Evolutionary conservation across 306 rosid genomes (phyloP).

Genomic region (Aeschynomene evenia): DNA sequence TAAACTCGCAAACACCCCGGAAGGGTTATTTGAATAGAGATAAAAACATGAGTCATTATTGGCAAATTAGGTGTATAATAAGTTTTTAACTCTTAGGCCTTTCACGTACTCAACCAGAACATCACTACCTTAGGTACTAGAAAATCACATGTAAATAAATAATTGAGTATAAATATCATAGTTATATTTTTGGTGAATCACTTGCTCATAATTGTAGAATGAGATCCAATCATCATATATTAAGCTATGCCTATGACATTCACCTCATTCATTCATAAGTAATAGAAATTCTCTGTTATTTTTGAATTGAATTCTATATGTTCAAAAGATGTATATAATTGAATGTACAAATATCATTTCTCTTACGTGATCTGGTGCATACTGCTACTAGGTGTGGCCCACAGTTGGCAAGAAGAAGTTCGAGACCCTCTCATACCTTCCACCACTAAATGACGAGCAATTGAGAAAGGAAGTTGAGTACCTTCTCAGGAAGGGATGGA

Average conservation of each 20-base stretch:
- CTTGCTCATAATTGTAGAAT: too few relatives aligned
- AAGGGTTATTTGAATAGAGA: too few relatives aligned
- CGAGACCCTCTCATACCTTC: slow-evolving; percentile 90
- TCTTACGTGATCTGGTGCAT: neutral
- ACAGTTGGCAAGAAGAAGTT: slow-evolving; percentile 60
- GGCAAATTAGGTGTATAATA: neutral
- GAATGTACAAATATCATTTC: too few relatives aligned
- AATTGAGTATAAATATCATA: too few relatives aligned
- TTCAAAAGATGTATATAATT: too few relatives aligned
- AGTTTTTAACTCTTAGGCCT: neutral
- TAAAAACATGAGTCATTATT: neutral
- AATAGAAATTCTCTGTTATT: neutral
- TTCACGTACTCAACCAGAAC: too few relatives aligned
- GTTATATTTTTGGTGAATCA: neutral
- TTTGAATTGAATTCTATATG: too few relatives aligned
- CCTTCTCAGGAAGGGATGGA: slow-evolving; percentile 56
- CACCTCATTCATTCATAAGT: too few relatives aligned
- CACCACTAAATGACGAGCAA: neutral
- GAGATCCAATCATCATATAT: too few relatives aligned
- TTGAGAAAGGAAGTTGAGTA: slow-evolving; percentile 59
- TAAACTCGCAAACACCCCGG: too few relatives aligned
- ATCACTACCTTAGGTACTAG: neutral
- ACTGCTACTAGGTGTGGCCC: slow-evolving; percentile 72
- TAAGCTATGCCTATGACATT: too few relatives aligned
- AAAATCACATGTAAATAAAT: too few relatives aligned